Base-by-base conservation (phyloP, 371 early-diverging fungal genomes). In the Mortierella sp. region DNA sequence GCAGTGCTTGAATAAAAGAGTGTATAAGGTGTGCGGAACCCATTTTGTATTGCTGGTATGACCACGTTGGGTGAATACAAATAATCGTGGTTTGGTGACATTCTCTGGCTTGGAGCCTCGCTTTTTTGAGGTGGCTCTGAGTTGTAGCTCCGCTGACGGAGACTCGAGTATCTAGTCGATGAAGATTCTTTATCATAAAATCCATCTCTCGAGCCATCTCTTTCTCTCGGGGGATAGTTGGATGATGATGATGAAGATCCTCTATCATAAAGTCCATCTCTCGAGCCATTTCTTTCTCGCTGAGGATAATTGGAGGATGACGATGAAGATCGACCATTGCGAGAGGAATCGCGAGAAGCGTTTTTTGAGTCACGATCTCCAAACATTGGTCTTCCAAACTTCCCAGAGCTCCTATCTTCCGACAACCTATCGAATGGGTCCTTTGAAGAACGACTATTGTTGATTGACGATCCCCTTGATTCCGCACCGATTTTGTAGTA, bases 11-110 rank as follows among this genome's bases (percentile, higher is more conserved):
- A 41, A 32, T 75, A 75, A 33, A 71, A 81, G 38, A 81, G 33
- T 43, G 47, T 75, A 48, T 72, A 47, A 1, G 72, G 67, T 16
- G 32, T 72, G 3, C 81, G 68, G 38, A 67, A 45, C 0, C 57
- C 67, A 21, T 72, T 75, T 13, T 38, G n/a, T 24, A 81, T 10
- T 13, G 81, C 81, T 24, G 76, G 66, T 2, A 75, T 28, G 53
- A 75, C 72, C 40, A 81, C 81, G 38, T 75, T 81, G 32, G 81
- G 81, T 38, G 75, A 75, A 33, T 81, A 81, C 10, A 81, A 50
- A 28, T 75, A 76, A 28, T 81, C 81, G 32, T 55, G 43, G 0
- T 75, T 65, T 5, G 47, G 9, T 9, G 45, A 28, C 60, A 71
- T 77, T 43, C 47, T 64, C 15, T 65, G 71, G 19, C 53, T 61